These are phyloP conservation scores for Alternaria arborescens DNA, from an alignment of 2,329 filamentous ascomycete genomes.

Conservation along the genomic window DNA sequence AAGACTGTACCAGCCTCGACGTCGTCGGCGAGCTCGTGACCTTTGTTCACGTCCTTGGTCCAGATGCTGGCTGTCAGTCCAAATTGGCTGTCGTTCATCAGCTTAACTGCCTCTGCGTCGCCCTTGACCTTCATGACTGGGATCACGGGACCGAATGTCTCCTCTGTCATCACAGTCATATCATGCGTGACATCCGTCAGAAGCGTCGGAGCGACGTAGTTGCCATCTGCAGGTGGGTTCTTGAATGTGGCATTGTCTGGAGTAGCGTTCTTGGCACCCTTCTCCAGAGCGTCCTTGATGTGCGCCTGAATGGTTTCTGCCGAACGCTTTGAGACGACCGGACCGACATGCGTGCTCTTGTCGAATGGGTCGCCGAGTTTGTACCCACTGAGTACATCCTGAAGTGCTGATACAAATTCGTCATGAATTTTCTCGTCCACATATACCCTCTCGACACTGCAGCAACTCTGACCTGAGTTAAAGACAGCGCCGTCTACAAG, in stretches of 20 bases:
- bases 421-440: conserved; percentile 87
- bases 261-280: conserved; percentile 85
- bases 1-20: conserved; percentile 96
- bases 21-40: conserved; percentile 77
- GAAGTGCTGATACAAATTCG: conserved; percentile 78
- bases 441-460: conserved; percentile 89
- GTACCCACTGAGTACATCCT: conserved; percentile 80
- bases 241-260: conserved; percentile 82
- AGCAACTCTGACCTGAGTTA: conserved; percentile 98
- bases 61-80: conserved; percentile 96
- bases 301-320: conserved; percentile 80
- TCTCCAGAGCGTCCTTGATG: conserved; percentile 80
- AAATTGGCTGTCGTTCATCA: conserved; percentile 97
- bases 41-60: conserved; percentile 84
- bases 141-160: conserved; percentile 94
- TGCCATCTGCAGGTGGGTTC: conserved; percentile 77
- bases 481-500: conserved; percentile 97
- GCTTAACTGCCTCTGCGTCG: conserved; percentile 79
- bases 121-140: conserved; percentile 84
- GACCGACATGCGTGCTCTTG: conserved; percentile 81
- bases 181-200: conserved; percentile 79
- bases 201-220: conserved; percentile 87
- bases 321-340: conserved; percentile 83
- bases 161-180: conserved; percentile 90
- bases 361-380: conserved; percentile 88